These are phyloP conservation scores for Oxytropis ochrocephala DNA, from an alignment of 306 rosid genomes.

Conservation along the genomic window DNA sequence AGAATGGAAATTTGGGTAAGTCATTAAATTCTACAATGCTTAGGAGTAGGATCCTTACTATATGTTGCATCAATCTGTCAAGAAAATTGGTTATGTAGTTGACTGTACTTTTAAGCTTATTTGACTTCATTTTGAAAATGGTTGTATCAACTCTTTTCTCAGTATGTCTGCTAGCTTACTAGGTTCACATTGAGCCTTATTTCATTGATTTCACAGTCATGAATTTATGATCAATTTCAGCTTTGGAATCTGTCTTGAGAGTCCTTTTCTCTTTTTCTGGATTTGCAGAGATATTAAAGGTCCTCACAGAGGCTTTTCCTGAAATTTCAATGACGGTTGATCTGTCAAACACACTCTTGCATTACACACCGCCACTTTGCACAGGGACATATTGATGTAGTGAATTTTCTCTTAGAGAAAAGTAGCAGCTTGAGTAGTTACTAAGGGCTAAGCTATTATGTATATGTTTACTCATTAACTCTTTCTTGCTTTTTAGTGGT, in stretches of 20 bases:
- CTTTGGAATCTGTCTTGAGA: slow-evolving; percentile 12
- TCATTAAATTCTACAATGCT: not conserved
- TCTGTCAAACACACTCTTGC: slow-evolving; percentile 65
- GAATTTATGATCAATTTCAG: not conserved
- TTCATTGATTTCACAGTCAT: too few species aligned
- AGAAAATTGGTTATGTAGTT: slow-evolving; percentile 5
- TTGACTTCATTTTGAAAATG: slow-evolving; percentile 11
- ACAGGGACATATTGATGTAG: slow-evolving; percentile 76
- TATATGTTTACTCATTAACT: too few species aligned
- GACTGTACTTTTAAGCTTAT: not conserved
- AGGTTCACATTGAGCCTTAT: too few species aligned
- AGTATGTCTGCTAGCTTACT: too few species aligned
- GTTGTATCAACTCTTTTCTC: too few species aligned
- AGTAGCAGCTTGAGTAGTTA: too few species aligned
- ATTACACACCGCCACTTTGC: slow-evolving; percentile 72
- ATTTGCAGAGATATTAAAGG: slow-evolving; percentile 58
- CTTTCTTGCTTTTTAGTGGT: too few species aligned
- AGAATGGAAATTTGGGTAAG: slow-evolving; percentile 64
- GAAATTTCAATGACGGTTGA: slow-evolving; percentile 73
- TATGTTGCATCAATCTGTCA: not conserved
- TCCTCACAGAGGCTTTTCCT: slow-evolving; percentile 54
- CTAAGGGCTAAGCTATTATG: too few species aligned
- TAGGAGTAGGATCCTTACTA: not conserved
- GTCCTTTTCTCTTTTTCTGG: slow-evolving; percentile 1
- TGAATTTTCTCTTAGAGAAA: too few species aligned